Evolutionary conservation across 768 basidiomycete genomes (phyloP).

Genomic region (Candolleomyces efflorescens): DNA sequence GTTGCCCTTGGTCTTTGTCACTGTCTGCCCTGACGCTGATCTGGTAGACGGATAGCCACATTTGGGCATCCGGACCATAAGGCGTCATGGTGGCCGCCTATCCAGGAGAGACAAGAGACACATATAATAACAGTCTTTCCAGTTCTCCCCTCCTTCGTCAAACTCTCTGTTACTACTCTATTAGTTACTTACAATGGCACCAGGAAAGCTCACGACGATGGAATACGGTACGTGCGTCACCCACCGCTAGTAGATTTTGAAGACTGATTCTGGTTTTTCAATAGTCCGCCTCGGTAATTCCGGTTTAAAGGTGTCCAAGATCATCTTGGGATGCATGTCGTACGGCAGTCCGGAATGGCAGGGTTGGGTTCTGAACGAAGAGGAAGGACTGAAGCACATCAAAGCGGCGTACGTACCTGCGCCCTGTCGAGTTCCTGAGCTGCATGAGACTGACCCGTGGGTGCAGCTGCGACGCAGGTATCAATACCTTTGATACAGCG

Average conservation of each 20-base stretch:
- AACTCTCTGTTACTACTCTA: too few species aligned
- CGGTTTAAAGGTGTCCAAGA: slow-evolving; percentile 59
- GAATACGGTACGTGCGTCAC: not conserved
- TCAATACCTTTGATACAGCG: slow-evolving; percentile 60
- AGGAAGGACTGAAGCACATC: slow-evolving; percentile 50
- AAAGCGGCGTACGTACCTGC: slow-evolving; percentile 35
- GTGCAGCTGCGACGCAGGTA: slow-evolving; percentile 53
- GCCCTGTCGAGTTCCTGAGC: not conserved
- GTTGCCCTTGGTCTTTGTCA: too few species aligned
- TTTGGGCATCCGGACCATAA: too few species aligned
- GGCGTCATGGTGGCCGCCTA: too few species aligned
- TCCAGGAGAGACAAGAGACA: too few species aligned
- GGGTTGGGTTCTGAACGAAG: slow-evolving; percentile 41
- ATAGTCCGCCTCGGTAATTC: slow-evolving; percentile 48
- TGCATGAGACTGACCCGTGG: too few species aligned
- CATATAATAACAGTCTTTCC: too few species aligned
- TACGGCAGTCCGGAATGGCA: slow-evolving; percentile 54
- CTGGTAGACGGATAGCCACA: too few species aligned
- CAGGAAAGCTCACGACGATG: not conserved
- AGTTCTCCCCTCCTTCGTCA: too few species aligned
- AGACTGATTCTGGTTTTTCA: not conserved
- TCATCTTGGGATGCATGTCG: slow-evolving; percentile 61
- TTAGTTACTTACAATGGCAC: too few species aligned
- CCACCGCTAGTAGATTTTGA: not conserved
- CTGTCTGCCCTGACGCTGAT: too few species aligned